Conservation (phyloP, 2,329 filamentous ascomycete species). For the Apiospora malaysiana region DNA sequence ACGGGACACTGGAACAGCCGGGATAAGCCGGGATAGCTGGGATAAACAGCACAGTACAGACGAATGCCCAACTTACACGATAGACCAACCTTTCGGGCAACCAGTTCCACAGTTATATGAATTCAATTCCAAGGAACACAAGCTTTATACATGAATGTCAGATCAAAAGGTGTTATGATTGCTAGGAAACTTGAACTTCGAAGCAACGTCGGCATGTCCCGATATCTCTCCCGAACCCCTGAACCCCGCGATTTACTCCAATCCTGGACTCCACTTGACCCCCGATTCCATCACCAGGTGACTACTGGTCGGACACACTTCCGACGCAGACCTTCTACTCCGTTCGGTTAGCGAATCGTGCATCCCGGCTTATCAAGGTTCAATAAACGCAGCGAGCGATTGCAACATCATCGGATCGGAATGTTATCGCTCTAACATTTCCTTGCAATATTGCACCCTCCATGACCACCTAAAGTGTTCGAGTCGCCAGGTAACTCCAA, state of each 20-base stretch:
- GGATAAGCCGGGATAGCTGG: too few species aligned
- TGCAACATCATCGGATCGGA: background rate
- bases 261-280: background rate
- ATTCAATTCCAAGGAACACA: too few species aligned
- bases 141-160: too few species aligned
- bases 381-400: background rate
- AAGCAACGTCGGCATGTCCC: background rate
- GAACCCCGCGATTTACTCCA: constrained; percentile 3
- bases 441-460: background rate
- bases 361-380: background rate
- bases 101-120: too few species aligned
- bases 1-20: too few species aligned
- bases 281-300: background rate
- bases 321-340: background rate
- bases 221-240: background rate
- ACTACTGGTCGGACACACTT: background rate
- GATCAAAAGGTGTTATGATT: too few species aligned
- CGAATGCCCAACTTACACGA: too few species aligned
- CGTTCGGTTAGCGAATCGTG: background rate
- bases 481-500: too few species aligned
- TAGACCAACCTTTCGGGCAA: too few species aligned
- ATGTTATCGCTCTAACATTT: background rate
- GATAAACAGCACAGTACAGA: too few species aligned
- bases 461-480: too few species aligned
- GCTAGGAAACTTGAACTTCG: too few species aligned